A percentile compares a stretch with the other conserved stretches of the same genome.
phyloP scores from a whole-genome alignment of 345 rosid genomes.

The Gossypium mustelinum region DNA sequence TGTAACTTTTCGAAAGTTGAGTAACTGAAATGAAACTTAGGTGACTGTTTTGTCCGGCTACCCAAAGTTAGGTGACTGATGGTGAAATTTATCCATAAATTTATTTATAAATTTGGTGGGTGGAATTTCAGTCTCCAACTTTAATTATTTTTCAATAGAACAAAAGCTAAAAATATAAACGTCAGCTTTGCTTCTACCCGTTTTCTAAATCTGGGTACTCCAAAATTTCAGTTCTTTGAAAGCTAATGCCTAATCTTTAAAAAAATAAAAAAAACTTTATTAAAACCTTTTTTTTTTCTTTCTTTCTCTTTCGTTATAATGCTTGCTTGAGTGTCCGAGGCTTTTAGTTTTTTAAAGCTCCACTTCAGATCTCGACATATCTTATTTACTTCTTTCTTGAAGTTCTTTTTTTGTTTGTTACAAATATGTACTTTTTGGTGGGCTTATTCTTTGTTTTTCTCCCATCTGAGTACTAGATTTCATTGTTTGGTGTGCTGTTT shows the following conservation, averaged over 20 bases:
- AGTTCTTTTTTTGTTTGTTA: not conserved
- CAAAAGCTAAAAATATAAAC: not conserved
- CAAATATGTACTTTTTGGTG: not conserved
- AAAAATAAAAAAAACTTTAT: too few species aligned
- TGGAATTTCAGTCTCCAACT: not conserved
- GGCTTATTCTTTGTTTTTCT: not conserved
- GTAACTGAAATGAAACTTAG: too few species aligned
- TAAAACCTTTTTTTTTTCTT: not conserved
- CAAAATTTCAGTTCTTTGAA: slow-evolving; percentile 15
- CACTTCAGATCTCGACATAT: slow-evolving; percentile 20
- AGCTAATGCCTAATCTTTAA: too few species aligned
- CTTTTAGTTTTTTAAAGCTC: not conserved
- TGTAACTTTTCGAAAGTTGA: too few species aligned
- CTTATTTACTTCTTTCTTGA: slow-evolving; percentile 13
- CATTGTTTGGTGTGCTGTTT: slow-evolving; percentile 7
- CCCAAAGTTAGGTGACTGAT: too few species aligned
- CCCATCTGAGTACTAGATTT: not conserved
- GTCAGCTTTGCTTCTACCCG: not conserved
- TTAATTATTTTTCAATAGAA: not conserved
- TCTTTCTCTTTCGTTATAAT: not conserved
- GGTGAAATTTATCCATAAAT: not conserved
- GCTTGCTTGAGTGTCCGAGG: not conserved
- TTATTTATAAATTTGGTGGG: slow-evolving; percentile 1
- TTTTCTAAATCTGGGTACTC: slow-evolving; percentile 20
- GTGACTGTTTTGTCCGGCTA: too few species aligned